A percentile compares a stretch with the other conserved stretches of the same genome.
phyloP scores from a whole-genome alignment of 805 yeast genomes.

The Wickerhamia fluorescens region DNA sequence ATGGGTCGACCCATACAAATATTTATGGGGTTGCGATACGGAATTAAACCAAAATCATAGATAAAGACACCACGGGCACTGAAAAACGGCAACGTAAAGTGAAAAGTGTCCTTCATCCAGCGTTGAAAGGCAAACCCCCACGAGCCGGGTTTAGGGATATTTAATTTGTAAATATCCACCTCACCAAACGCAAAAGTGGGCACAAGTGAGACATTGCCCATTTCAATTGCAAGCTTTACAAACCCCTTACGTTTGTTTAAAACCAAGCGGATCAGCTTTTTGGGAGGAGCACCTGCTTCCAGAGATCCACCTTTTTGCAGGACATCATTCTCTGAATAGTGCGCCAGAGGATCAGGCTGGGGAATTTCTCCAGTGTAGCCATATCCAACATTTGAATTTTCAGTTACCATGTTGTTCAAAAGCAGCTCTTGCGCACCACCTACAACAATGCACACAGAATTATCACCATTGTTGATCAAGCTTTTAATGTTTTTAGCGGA shows the following conservation, averaged over 20 bases:
- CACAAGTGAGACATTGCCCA: conserved; percentile 72
- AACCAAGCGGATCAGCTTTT: conserved; percentile 58
- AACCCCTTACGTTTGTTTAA: conserved; percentile 80
- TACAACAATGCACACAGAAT: conserved; percentile 80
- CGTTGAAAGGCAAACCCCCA: conserved; percentile 53
- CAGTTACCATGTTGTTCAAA: conserved; percentile 36
- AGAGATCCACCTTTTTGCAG: neutral
- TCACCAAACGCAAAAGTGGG: conserved; percentile 94
- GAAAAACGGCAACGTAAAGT: conserved; percentile 86
- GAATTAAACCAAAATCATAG: conserved; percentile 85
- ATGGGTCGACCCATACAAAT: conserved; percentile 71
- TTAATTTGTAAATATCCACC: conserved; percentile 47
- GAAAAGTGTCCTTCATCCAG: conserved; percentile 63
- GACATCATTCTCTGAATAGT: too few species aligned
- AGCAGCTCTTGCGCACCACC: conserved; percentile 96
- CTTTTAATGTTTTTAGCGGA: conserved; percentile 63
- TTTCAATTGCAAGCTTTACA: conserved; percentile 74
- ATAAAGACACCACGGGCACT: conserved; percentile 90
- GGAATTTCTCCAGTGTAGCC: conserved; percentile 18
- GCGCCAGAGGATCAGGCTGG: too few species aligned
- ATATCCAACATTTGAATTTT: conserved; percentile 25
- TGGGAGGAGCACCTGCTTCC: conserved; percentile 32
- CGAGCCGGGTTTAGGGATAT: conserved; percentile 33
- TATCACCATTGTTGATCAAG: conserved; percentile 52
- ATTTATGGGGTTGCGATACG: conserved; percentile 74